Evolutionary conservation across 1,284 basidiomycete species (phyloP).

Genomic region (Irpex rosettiformis): DNA sequence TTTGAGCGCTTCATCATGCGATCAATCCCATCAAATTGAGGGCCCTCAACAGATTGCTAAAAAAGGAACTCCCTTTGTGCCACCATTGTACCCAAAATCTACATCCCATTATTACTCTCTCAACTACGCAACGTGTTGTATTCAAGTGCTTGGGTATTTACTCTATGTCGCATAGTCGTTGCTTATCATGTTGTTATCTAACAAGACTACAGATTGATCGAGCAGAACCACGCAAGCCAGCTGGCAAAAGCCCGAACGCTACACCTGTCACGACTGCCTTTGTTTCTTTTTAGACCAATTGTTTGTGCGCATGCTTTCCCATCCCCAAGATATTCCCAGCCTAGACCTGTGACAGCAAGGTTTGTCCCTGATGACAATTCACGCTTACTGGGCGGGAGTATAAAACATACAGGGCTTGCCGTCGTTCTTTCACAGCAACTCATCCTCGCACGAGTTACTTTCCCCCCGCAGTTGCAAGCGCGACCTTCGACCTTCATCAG

Average conservation of each 20-base stretch:
- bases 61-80: conserved; percentile 15
- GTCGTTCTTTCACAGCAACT: conserved; percentile 19
- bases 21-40: conserved; percentile 8
- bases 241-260: not conserved
- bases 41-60: conserved; percentile 1
- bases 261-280: conserved; percentile 8
- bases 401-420: conserved; percentile 9
- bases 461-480: conserved; percentile 20
- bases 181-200: not conserved
- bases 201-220: not conserved
- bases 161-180: not conserved
- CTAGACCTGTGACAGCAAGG: conserved; percentile 6
- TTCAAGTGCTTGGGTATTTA: not conserved
- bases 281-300: conserved; percentile 15
- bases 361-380: conserved; percentile 2
- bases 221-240: not conserved
- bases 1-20: not conserved
- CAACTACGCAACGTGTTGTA: not conserved
- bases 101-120: conserved; percentile 6
- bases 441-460: conserved; percentile 18
- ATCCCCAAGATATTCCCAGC: conserved; percentile 1
- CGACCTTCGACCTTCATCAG: conserved; percentile 20
- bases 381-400: conserved; percentile 4
- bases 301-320: conserved; percentile 14
- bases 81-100: conserved; percentile 10